These are phyloP conservation scores for Plasmopara viticola DNA, from an alignment of 352 stramenopile species.

Conservation along the genomic window DNA sequence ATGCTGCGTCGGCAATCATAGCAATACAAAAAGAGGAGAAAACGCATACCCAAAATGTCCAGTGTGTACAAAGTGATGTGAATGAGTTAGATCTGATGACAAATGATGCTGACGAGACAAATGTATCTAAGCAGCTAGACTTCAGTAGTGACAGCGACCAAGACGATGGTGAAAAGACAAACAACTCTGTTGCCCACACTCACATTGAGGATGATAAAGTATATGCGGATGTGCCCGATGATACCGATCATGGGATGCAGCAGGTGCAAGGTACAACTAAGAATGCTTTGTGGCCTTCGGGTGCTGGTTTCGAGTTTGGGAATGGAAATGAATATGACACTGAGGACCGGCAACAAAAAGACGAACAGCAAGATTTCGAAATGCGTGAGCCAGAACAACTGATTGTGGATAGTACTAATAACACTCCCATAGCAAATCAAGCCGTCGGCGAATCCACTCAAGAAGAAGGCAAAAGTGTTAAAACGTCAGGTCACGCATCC, in stretches of 20 bases:
- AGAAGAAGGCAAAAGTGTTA: constrained; percentile 3
- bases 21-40: constrained; percentile 2
- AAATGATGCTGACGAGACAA: constrained; percentile 25
- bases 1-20: constrained; percentile 1
- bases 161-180: constrained; percentile 18
- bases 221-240: background rate
- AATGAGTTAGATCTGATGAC: constrained; percentile 11
- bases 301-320: constrained; percentile 23
- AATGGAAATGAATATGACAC: constrained; percentile 6
- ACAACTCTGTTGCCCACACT: constrained; percentile 8
- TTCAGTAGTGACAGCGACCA: constrained; percentile 36
- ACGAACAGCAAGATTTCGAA: constrained; percentile 13
- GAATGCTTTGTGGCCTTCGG: background rate
- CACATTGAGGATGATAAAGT: constrained; percentile 7
- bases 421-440: constrained; percentile 2
- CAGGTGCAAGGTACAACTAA: constrained; percentile 1
- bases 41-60: constrained; percentile 1
- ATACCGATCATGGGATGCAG: background rate
- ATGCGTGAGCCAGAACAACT: constrained; percentile 10
- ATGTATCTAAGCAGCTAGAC: constrained; percentile 32
- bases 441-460: constrained; percentile 7
- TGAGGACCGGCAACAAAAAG: constrained; percentile 1
- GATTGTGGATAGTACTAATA: constrained; percentile 1
- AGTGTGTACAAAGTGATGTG: constrained; percentile 2
- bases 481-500: constrained; percentile 3